Evolutionary conservation across 1,139 yeast species (phyloP), one percentile per base, ranked within the genome.

Genomic region (Pichia inconspicua): DNA sequence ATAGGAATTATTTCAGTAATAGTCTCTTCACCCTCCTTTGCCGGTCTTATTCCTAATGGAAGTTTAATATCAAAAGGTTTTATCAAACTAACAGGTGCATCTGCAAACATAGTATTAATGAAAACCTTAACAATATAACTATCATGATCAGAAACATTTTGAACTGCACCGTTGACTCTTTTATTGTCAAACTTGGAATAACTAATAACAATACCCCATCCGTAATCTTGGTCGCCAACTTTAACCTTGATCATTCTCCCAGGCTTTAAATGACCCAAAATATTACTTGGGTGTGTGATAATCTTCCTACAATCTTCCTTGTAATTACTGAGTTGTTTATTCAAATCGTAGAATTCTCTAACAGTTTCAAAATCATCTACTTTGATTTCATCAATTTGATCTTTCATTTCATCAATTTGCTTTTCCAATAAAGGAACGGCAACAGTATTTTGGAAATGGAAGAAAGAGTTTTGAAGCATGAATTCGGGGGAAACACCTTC

Each of bases 401-500:
- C 66, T 43, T 79, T 74, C 57, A 83, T 67, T 41, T 73, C 77
- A 19, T 71, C 69, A 37, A 85, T 69, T 55, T 84, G 74, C 49
- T 72, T 72, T 60, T 90, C 96, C 72, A 92, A 72, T 25, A 76
- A 72, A 2, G 98, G 98, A 9, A 94, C 95, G 27, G 92, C 80
- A 10, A 94, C 79, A 10, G 94, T 89, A 64, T 86, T 90, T 66
- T 94, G 99, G 64, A 90, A 94, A 67, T 94, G 99, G 69, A 72
- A 92, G 62, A 94, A 94, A 4, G 98, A 92, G 57, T 84, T 78
- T 63, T 89, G 95, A 58, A 94, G 75, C 97, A 94, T 90, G 56
- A 84, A 94, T 66, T 94, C 98, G 0, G 98, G 98, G 0, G 97
- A 89, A 48, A 94, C 88, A 51, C 98, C 97, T 68, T 92, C 98